These are phyloP conservation scores for Fraxinus sp. DNA, from an alignment of 305 asterid genomes.

Conservation along the genomic window DNA sequence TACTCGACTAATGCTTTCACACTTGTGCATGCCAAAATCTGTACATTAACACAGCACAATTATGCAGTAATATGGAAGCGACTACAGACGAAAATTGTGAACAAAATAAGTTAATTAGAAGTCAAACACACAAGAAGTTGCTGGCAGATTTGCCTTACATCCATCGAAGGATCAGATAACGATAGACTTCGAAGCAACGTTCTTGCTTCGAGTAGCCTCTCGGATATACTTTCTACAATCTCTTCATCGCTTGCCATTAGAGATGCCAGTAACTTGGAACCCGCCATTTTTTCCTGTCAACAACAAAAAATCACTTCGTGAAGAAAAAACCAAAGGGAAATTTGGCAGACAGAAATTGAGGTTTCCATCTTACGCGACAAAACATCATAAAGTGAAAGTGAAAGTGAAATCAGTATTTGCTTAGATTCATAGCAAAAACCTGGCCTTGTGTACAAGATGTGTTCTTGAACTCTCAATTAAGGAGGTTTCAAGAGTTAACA, in stretches of 20 bases:
- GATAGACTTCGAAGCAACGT: conserved; percentile 49
- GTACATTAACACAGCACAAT: background rate
- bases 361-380: background rate
- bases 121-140: conserved; percentile 62
- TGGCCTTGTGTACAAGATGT: background rate
- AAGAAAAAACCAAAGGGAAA: background rate
- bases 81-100: background rate
- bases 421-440: background rate
- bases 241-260: conserved; percentile 83
- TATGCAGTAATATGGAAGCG: background rate
- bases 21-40: background rate
- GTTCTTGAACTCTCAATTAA: background rate
- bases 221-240: conserved; percentile 55
- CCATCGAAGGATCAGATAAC: conserved; percentile 53
- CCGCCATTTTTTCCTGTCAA: conserved; percentile 65
- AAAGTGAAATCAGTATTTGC: background rate
- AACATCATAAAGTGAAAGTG: background rate
- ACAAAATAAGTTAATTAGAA: conserved; percentile 23
- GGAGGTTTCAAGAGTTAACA: background rate
- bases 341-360: background rate
- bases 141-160: conserved; percentile 57
- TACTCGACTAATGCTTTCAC: background rate
- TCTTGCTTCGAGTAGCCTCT: conserved; percentile 59
- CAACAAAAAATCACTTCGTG: background rate
- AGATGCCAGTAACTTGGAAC: conserved; percentile 67